Base-by-base conservation (phyloP, 2,329 filamentous ascomycete genomes). In the Alternaria novae-zelandiae region DNA sequence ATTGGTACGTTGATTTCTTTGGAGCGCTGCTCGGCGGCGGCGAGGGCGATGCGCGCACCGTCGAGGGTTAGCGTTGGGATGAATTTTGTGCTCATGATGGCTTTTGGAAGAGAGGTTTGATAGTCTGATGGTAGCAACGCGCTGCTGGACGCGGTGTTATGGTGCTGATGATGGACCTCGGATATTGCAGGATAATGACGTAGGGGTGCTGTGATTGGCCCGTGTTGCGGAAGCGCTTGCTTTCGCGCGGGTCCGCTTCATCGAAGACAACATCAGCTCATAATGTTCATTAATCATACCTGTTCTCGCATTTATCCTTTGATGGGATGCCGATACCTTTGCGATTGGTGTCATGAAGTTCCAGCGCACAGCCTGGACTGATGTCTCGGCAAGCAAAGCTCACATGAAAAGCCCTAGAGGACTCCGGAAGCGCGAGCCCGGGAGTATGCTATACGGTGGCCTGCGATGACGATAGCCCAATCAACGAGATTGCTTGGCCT, bases 1-100 rank as follows among this genome's bases (percentile, higher is more conserved):
- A 84, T 85, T 30, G 72, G 74, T 6, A 81, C 69, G 17, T 71
- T 70, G 61, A 81, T 81, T 57, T 74, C 71, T 41, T 72, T 70
- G 28, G 80, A 74, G 54, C 78, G 77, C 32, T 71, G 66, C 71
- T 80, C 75, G 46, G 79, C 79, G 45, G 79, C 80, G 36, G 71
- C 63, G 41, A 79, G 65, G 36, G 79, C 79, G 53, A 72, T 71
- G 62, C 75, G 76, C 51, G 80, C 80, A 20, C 79, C 79, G 4
- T 72, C 63, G 54, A 79, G 75, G 26, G 78, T 80, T 43, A 82
- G 70, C 3, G 73, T 72, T 17, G 77, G 73, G 20, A 72, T 56
- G 8, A 65, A 56, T 43, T 75, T 77, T 2, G 74, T 79, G 6
- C 74, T 70, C 84, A 78, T 78, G 25, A 7, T 61, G 45, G 5